Percentiles rank a stretch among this genome's conserved stretches.
phyloP scores from a whole-genome alignment of 768 basidiomycete genomes.

The Leccinum arenicola region DNA sequence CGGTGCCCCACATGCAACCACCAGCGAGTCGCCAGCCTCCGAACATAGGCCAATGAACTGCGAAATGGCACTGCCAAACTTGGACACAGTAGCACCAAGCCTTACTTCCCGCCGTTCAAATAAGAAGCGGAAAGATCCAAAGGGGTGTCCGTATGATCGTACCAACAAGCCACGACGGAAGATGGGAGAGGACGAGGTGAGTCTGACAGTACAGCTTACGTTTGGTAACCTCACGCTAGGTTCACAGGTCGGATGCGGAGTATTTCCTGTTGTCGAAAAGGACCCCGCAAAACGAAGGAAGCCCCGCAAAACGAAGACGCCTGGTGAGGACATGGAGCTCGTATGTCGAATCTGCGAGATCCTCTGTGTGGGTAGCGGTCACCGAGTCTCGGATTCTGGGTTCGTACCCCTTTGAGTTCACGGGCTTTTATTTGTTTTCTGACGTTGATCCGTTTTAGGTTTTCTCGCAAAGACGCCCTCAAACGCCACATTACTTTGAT shows the following conservation, averaged over 20 bases:
- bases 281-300: background rate
- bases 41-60: background rate
- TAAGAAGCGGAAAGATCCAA: background rate
- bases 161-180: background rate
- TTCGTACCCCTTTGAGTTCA: background rate
- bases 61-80: background rate
- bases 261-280: background rate
- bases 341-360: background rate
- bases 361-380: fast-evolving
- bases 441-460: background rate
- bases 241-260: background rate
- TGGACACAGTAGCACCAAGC: background rate
- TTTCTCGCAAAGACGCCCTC: slow-evolving; percentile 6
- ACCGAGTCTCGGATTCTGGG: background rate
- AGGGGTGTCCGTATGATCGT: background rate
- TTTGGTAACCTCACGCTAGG: background rate
- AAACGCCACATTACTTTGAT: slow-evolving; percentile 4
- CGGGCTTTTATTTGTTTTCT: background rate
- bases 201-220: background rate
- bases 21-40: background rate
- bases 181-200: background rate
- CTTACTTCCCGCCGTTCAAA: background rate
- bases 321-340: background rate
- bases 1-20: background rate
- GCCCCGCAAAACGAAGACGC: background rate